Conservation (phyloP, 306 rosid species). For the Prinsepia uniflora region DNA sequence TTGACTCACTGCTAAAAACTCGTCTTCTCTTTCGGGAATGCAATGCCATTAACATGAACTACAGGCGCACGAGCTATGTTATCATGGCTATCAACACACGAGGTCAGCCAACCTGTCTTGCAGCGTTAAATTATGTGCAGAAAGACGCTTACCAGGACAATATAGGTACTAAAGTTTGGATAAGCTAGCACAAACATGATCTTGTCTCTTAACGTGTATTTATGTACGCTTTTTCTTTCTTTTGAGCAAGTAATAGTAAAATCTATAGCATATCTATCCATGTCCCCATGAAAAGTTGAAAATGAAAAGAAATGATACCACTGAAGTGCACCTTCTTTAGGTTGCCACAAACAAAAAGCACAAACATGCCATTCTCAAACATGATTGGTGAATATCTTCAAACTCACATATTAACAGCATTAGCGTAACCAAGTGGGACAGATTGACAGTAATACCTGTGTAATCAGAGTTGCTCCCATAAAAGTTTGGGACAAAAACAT, state of each 20-base stretch:
- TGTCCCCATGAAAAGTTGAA: neutral
- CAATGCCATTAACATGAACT: slow-evolving; percentile 1
- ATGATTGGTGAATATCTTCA: neutral
- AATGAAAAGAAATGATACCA: neutral
- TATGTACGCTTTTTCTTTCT: neutral
- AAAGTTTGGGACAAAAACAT: slow-evolving; percentile 42
- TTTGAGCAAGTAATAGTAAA: neutral
- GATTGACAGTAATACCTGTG: slow-evolving; percentile 51
- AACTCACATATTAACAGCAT: neutral
- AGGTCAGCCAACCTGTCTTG: neutral
- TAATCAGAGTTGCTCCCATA: slow-evolving; percentile 54
- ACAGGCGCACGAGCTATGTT: neutral
- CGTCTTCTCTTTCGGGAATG: neutral
- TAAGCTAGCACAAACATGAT: neutral
- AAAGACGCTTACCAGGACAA: neutral
- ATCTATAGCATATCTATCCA: neutral
- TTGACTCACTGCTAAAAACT: neutral
- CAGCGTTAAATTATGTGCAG: neutral
- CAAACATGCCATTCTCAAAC: neutral
- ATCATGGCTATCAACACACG: neutral
- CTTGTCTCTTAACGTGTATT: neutral
- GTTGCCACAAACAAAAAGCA: neutral
- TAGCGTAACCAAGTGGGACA: slow-evolving; percentile 17
- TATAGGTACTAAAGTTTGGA: neutral
- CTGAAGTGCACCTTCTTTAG: neutral